phyloP scores from a whole-genome alignment of 805 yeast genomes.

The Komagataella phaffii region DNA sequence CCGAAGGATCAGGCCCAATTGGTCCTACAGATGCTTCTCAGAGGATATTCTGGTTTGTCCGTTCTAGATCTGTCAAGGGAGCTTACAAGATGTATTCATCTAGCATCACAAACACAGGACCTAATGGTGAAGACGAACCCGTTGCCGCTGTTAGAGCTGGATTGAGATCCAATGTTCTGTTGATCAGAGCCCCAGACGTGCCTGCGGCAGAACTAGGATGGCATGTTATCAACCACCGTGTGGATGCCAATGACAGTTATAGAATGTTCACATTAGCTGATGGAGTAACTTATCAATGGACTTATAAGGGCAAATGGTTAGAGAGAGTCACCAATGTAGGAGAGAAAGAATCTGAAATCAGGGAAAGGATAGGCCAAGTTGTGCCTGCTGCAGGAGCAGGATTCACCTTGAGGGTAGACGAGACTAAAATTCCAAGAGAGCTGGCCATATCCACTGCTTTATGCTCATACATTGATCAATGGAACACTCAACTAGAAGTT shows the following conservation, averaged over 20 bases:
- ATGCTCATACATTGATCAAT: constrained; percentile 49
- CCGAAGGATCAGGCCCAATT: constrained; percentile 19
- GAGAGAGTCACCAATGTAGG: constrained; percentile 47
- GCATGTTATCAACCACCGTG: constrained; percentile 46
- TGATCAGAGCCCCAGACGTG: constrained; percentile 35
- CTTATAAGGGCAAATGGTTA: constrained; percentile 40
- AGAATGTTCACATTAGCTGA: constrained; percentile 47
- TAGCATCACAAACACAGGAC: constrained; percentile 26
- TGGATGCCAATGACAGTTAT: constrained; percentile 48
- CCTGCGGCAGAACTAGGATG: constrained; percentile 48
- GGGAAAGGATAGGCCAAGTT: constrained; percentile 51
- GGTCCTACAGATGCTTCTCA: constrained; percentile 30
- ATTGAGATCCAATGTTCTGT: constrained; percentile 40
- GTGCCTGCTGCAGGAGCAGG: constrained; percentile 39
- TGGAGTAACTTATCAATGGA: constrained; percentile 55
- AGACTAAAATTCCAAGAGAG: constrained; percentile 39
- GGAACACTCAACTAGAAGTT: constrained; percentile 47
- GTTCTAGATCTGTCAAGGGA: constrained; percentile 58
- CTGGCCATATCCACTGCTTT: constrained; percentile 47
- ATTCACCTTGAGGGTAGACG: constrained; percentile 42
- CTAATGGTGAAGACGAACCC: constrained; percentile 38
- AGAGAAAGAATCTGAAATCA: constrained; percentile 49
- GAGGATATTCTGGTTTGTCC: constrained; percentile 35
- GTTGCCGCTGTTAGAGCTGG: constrained; percentile 50
- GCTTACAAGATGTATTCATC: constrained; percentile 44